Percentiles rank a stretch among this genome's conserved stretches.
phyloP scores from a whole-genome alignment of 352 stramenopile species.

The Pythium chondricola region DNA sequence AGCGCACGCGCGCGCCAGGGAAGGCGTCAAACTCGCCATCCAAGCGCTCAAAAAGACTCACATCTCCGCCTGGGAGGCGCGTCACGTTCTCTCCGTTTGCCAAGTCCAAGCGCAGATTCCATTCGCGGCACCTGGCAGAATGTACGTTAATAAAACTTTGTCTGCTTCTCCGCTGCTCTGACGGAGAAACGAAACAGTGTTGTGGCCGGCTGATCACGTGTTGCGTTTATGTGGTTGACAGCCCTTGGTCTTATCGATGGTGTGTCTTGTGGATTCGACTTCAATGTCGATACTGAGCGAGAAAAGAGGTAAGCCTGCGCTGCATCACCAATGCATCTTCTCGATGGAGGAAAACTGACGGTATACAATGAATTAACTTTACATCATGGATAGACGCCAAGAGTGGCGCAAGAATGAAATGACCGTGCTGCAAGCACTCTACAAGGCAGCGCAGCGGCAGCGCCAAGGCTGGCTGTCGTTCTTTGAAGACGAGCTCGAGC shows the following conservation, averaged over 20 bases:
- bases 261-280: not conserved
- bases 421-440: conserved; percentile 14
- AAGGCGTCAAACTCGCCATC: conserved; percentile 11
- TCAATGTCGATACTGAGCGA: not conserved
- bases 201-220: not conserved
- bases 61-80: conserved; percentile 22
- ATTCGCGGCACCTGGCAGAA: conserved; percentile 7
- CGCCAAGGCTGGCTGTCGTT: conserved; percentile 15
- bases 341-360: too few species aligned
- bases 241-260: not conserved
- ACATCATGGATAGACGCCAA: conserved; percentile 6
- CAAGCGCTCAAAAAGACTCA: too few species aligned
- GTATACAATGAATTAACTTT: too few species aligned
- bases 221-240: not conserved
- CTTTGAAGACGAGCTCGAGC: conserved; percentile 16
- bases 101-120: conserved; percentile 25
- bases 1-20: conserved; percentile 13
- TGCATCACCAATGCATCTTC: too few species aligned
- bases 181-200: not conserved
- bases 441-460: conserved; percentile 10
- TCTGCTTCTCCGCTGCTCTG: not conserved
- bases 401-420: conserved; percentile 14
- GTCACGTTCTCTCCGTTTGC: conserved; percentile 79
- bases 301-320: conserved; percentile 3
- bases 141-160: too few species aligned